Percentiles rank a stretch among this genome's conserved stretches.
phyloP scores from a whole-genome alignment of 139 green algal species.

The Eudorina sp. region DNA sequence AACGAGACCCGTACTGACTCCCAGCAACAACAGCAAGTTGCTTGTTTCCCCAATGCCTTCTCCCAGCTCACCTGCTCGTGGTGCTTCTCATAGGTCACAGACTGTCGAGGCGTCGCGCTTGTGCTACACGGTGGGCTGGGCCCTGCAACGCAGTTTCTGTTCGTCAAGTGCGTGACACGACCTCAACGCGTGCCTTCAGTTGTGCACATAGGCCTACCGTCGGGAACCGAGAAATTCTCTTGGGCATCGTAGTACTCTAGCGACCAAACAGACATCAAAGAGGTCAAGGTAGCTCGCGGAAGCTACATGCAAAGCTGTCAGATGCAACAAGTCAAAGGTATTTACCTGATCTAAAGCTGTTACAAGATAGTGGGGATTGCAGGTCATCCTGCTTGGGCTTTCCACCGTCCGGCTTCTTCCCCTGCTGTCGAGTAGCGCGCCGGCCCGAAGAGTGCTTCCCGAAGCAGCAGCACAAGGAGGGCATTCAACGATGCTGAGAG shows the following conservation, averaged over 20 bases:
- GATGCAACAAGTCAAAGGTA: neutral
- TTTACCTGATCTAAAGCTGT: constrained; percentile 31
- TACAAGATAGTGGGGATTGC: neutral
- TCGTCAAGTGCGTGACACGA: too few species aligned
- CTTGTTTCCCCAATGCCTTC: too few species aligned
- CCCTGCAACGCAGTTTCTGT: too few species aligned
- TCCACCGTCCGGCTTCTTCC: neutral
- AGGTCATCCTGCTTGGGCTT: neutral
- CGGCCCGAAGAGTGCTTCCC: neutral
- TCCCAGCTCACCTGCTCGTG: neutral
- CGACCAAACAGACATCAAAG: neutral
- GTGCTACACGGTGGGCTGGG: neutral
- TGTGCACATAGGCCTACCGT: neutral
- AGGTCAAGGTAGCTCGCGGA: neutral
- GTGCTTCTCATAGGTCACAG: neutral
- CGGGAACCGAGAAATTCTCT: neutral
- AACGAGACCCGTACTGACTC: too few species aligned
- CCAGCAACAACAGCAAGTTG: too few species aligned
- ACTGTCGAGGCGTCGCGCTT: neutral
- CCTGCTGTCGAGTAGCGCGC: neutral
- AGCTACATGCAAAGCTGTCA: too few species aligned
- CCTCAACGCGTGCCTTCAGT: too few species aligned
- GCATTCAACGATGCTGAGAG: too few species aligned
- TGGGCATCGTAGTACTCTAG: constrained; percentile 21
- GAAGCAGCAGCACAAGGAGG: constrained; percentile 9